Base-by-base conservation (phyloP, 140 eudicot genomes). In the Stevia rebaudiana region DNA sequence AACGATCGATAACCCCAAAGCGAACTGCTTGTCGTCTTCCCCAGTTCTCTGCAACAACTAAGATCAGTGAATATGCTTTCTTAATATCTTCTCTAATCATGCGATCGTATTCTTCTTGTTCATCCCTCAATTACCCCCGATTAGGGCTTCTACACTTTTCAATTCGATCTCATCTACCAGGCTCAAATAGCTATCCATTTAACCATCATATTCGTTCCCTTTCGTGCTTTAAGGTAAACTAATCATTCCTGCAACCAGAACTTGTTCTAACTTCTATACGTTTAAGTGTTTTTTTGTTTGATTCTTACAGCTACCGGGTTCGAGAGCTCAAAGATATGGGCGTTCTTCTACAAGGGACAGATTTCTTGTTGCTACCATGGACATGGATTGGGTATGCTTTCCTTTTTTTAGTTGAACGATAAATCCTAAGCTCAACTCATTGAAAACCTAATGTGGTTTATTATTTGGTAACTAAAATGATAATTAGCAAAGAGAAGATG, bases 301-400 rank as follows among this genome's bases (percentile, higher is more conserved):
- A 62, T 15, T 17, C 57, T 1, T 64, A 6, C 53, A 77, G 80
- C n/a, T 67, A 19, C 23, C 15, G 43, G 49, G 48, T 30, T 79
- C 63, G 28, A 37, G 58, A 58, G 30, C 46, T 8, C 56, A 60
- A 49, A 72, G 71, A 61, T 65, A 69, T 67, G 82, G 80, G 43
- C 46, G 12, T 63, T 63, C 36, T 33, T 77, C 70, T 72, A 36
- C 67, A 4, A 19, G 60, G 70, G 68, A 43, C 30, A 55, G 79
- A 42, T 42, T 72, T 79, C 47, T 76, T 79, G 70, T 52, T 71
- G 67, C 73, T 72, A 54, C 67, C n/a, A 71, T 81, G n/a, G n/a
- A n/a, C 57, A 83, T 83, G 86, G 90, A 80, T 60, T 80, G 80
- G 83, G 90, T 77, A 77, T 36, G 21, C 24, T 55, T 51, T 67